Evolutionary conservation across 164 flowering plant genomes (phyloP).

Genomic region (Magnolia officinalis): DNA sequence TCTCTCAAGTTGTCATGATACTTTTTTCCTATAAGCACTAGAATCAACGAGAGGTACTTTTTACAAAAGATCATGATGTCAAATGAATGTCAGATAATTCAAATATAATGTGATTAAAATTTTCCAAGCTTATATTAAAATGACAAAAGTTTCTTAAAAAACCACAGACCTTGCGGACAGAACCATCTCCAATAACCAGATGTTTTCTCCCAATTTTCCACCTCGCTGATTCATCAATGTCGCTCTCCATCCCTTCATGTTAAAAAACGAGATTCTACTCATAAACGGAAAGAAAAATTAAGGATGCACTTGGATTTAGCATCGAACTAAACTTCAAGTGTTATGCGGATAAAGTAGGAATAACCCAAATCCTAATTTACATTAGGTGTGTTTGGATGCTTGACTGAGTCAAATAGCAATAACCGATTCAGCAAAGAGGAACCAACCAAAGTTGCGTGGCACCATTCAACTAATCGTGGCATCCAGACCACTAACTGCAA

Average conservation of each 20-base stretch:
- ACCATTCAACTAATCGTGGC: too few relatives aligned
- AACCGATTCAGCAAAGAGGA: neutral
- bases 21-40: too few relatives aligned
- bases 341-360: neutral
- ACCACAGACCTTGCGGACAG: conserved; percentile 4
- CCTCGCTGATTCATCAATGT: conserved; percentile 5
- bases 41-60: neutral
- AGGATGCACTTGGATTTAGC: neutral
- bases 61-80: neutral
- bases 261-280: too few relatives aligned
- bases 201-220: conserved; percentile 1
- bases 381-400: neutral
- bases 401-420: too few relatives aligned
- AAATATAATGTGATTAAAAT: neutral
- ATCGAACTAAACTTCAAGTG: too few relatives aligned
- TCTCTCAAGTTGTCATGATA: too few relatives aligned
- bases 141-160: neutral
- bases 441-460: too few relatives aligned
- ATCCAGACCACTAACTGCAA: too few relatives aligned
- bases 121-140: neutral
- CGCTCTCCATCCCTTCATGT: conserved; percentile 5
- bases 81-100: neutral
- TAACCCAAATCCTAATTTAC: neutral
- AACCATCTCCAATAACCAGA: neutral
- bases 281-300: neutral